Evolutionary conservation across 768 basidiomycete genomes (phyloP).

Genomic region (Termitomyces sp.): DNA sequence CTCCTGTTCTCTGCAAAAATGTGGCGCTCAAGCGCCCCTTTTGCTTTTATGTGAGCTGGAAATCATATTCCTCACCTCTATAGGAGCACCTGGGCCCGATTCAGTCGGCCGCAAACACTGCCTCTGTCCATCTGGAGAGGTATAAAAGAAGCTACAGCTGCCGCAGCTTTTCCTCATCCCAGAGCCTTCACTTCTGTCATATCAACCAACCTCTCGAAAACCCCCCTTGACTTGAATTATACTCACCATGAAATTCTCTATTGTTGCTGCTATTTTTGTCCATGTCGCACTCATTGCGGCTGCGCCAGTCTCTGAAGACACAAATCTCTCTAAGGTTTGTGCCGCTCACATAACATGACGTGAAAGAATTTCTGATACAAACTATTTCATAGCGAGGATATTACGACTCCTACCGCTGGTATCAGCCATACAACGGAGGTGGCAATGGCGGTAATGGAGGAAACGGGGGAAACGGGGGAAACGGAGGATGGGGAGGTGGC

Average conservation of each 20-base stretch:
- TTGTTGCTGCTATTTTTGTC: not conserved
- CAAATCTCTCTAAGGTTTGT: not conserved
- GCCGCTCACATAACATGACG: not conserved
- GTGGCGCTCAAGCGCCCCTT: not conserved
- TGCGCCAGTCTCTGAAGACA: not conserved
- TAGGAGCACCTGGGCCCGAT: not conserved
- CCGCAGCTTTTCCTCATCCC: not conserved
- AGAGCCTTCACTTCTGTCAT: not conserved
- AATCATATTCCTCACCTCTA: not conserved
- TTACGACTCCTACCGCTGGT: not conserved
- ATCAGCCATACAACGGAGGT: not conserved
- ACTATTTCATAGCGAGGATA: not conserved
- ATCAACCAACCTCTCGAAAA: not conserved
- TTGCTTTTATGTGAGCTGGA: not conserved
- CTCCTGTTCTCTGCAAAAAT: not conserved
- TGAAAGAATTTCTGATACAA: not conserved
- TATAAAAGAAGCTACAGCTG: not conserved
- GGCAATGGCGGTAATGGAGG: not conserved
- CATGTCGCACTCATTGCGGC: not conserved
- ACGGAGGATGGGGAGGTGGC: too few relatives aligned
- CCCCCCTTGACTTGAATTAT: not conserved
- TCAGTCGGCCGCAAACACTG: not conserved
- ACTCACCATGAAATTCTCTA: not conserved
- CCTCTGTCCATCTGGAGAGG: not conserved
- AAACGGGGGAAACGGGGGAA: not conserved